A percentile compares a stretch with the other conserved stretches of the same genome.
Conservation (phyloP, 148 eudicot species). For the Vaccinium myrtillus region DNA sequence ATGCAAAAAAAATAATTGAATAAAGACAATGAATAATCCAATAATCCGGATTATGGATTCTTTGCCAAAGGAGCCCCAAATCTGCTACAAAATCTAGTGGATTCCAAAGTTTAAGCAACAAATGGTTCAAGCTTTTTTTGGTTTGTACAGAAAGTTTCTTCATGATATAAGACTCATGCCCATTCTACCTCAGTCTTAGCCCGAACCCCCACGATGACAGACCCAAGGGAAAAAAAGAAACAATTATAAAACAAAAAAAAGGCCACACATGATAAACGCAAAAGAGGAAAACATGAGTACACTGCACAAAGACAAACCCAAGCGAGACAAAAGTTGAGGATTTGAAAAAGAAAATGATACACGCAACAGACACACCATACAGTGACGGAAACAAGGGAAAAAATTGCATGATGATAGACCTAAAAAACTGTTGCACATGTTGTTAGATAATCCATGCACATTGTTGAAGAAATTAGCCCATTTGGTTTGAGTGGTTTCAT, state of each 20-base stretch:
- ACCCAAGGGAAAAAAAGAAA: background rate
- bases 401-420: background rate
- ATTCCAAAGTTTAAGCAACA: background rate
- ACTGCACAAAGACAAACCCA: background rate
- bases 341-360: background rate
- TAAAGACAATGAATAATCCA: no score
- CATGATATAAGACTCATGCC: background rate
- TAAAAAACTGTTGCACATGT: background rate
- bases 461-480: background rate
- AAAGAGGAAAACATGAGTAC: background rate
- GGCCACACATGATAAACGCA: background rate
- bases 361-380: background rate
- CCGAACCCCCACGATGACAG: background rate
- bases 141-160: background rate
- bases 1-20: no score
- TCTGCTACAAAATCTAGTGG: background rate
- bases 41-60: no score
- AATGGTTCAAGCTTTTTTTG: background rate
- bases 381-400: background rate
- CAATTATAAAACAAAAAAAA: background rate
- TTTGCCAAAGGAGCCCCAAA: background rate
- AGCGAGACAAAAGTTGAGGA: background rate
- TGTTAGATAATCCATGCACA: background rate
- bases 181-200: background rate
- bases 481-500: background rate